phyloP scores from a whole-genome alignment of 73 alveolate genomes.

The Paramecium sexaurelia region DNA sequence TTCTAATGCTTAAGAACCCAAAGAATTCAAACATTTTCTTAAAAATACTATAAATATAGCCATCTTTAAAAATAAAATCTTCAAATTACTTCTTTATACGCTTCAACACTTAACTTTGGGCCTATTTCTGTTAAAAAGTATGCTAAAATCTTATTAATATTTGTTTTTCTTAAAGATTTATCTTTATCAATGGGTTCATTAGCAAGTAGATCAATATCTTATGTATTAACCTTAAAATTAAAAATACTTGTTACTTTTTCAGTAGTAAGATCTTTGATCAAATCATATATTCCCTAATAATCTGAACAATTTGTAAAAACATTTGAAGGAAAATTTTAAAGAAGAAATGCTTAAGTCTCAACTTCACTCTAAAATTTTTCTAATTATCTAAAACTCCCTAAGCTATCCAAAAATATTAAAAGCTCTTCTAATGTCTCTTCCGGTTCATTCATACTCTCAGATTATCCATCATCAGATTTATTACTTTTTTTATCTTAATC shows the following conservation, averaged over 20 bases:
- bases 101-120: conserved; percentile 38
- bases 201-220: conserved; percentile 36
- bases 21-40: not conserved
- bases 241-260: not conserved
- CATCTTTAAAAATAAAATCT: not conserved
- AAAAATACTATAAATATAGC: not conserved
- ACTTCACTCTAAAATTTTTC: not conserved
- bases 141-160: conserved; percentile 57
- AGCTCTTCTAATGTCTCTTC: conserved; percentile 62
- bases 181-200: conserved; percentile 60
- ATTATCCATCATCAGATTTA: conserved; percentile 63
- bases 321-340: not conserved
- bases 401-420: conserved; percentile 55
- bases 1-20: not conserved
- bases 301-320: not conserved
- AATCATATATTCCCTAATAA: not conserved
- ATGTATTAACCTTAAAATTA: not conserved
- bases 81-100: conserved; percentile 53
- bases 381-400: conserved; percentile 22
- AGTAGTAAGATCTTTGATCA: not conserved
- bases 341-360: not conserved
- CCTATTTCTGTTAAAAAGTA: conserved; percentile 57
- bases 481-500: conserved; percentile 20
- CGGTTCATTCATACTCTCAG: conserved; percentile 36
- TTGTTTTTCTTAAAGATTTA: conserved; percentile 47